phyloP scores from a whole-genome alignment of 2,329 filamentous ascomycete species.

The Penicillium sp. region DNA sequence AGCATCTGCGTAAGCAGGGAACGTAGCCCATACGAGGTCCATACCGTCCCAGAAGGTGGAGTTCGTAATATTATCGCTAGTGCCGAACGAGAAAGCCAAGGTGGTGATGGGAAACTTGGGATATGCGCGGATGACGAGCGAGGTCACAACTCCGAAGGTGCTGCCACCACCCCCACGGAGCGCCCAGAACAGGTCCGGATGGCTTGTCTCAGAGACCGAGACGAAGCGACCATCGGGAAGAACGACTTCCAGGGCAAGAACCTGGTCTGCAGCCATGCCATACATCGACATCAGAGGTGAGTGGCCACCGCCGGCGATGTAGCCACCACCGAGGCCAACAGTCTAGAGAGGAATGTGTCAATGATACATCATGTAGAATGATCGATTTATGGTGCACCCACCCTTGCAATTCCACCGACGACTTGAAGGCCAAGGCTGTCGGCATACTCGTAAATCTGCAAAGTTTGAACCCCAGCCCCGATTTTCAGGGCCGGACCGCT shows the following conservation, averaged over 20 bases:
- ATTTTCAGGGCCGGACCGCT: slow-evolving; percentile 58
- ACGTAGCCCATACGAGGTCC: neutral
- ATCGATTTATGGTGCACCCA: too few relatives aligned
- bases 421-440: neutral
- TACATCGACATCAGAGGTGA: neutral
- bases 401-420: too few relatives aligned
- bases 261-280: neutral
- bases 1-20: neutral
- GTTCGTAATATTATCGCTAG: neutral
- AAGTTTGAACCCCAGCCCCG: slow-evolving; percentile 55
- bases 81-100: neutral
- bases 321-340: neutral
- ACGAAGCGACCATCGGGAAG: neutral
- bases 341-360: too few relatives aligned
- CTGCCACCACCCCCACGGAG: neutral
- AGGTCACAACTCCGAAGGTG: neutral
- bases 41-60: neutral
- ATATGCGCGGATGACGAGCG: neutral
- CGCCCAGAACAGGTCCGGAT: neutral
- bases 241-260: neutral
- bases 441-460: neutral
- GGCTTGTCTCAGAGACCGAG: neutral
- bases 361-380: too few relatives aligned
- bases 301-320: neutral
- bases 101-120: neutral